Conservation (phyloP, 345 rosid species). For the Dipteronia sinensis region DNA sequence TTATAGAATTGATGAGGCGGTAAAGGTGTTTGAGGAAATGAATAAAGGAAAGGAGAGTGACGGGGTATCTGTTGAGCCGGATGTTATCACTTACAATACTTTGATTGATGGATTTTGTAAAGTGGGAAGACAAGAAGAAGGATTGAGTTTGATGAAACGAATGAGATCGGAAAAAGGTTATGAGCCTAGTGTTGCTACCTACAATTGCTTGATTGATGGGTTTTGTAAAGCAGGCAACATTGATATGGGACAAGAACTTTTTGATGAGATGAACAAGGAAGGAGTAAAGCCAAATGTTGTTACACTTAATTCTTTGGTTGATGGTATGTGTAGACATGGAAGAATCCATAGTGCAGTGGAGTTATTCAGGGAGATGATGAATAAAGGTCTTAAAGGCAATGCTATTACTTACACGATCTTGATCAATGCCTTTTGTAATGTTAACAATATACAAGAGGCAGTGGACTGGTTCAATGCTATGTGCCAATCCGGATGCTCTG, state of each 20-base stretch:
- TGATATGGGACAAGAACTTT: constrained; percentile 54
- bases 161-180: constrained; percentile 54
- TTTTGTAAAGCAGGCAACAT: constrained; percentile 68
- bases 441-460: constrained; percentile 62
- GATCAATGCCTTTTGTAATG: constrained; percentile 63
- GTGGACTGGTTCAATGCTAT: constrained; percentile 56
- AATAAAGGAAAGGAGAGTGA: constrained; percentile 31
- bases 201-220: constrained; percentile 73
- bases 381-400: constrained; percentile 52
- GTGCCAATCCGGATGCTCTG: constrained; percentile 45
- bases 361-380: constrained; percentile 54
- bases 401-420: constrained; percentile 55
- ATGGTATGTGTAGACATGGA: constrained; percentile 74
- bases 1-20: constrained; percentile 62
- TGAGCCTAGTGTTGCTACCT: constrained; percentile 52
- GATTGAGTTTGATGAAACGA: constrained; percentile 46
- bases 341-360: constrained; percentile 52
- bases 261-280: constrained; percentile 59
- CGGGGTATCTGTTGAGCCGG: constrained; percentile 56
- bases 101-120: constrained; percentile 76
- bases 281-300: constrained; percentile 50
- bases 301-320: constrained; percentile 60
- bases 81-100: constrained; percentile 60
- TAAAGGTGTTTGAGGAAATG: constrained; percentile 57
- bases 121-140: constrained; percentile 80